Evolutionary conservation across 163 green algal genomes (phyloP).

Genomic region (Scenedesmus sp.): DNA sequence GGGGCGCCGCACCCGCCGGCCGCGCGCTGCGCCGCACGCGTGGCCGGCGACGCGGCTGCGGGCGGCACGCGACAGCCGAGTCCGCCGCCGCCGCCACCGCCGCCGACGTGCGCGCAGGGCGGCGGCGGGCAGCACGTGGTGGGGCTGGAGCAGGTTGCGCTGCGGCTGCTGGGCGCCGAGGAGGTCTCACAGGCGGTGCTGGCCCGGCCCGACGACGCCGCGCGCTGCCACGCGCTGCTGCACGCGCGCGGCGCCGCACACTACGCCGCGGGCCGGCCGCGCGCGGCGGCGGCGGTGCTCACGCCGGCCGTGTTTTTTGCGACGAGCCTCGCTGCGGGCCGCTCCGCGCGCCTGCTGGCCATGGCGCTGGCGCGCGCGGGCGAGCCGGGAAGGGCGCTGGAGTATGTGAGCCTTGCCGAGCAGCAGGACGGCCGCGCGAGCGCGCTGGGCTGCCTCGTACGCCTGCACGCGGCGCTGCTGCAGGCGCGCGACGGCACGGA

Average conservation of each 20-base stretch:
- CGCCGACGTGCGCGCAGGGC: neutral
- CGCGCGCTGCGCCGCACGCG: neutral
- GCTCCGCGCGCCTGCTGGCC: conserved; percentile 24
- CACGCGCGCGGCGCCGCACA: conserved; percentile 7
- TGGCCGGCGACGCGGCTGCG: neutral
- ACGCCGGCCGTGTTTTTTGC: conserved; percentile 31
- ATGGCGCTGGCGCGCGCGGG: neutral
- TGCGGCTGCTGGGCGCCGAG: conserved; percentile 28
- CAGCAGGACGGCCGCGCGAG: conserved; percentile 6
- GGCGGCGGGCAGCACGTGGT: neutral
- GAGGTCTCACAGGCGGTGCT: conserved; percentile 14
- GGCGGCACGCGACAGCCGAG: too few relatives aligned
- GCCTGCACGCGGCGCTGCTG: conserved; percentile 8
- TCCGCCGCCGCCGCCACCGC: neutral
- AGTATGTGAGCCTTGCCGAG: conserved; percentile 22
- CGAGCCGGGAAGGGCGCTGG: neutral
- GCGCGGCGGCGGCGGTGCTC: neutral
- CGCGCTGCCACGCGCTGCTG: conserved; percentile 9
- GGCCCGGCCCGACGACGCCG: neutral
- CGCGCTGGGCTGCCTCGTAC: conserved; percentile 4
- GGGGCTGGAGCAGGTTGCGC: conserved; percentile 16
- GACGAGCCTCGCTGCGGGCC: conserved; percentile 14
- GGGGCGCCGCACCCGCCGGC: neutral
- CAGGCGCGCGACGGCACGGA: neutral
- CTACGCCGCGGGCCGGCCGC: neutral